Conservation (phyloP, 1,139 yeast genomes). For the Protomyces lactucae-debilis region DNA sequence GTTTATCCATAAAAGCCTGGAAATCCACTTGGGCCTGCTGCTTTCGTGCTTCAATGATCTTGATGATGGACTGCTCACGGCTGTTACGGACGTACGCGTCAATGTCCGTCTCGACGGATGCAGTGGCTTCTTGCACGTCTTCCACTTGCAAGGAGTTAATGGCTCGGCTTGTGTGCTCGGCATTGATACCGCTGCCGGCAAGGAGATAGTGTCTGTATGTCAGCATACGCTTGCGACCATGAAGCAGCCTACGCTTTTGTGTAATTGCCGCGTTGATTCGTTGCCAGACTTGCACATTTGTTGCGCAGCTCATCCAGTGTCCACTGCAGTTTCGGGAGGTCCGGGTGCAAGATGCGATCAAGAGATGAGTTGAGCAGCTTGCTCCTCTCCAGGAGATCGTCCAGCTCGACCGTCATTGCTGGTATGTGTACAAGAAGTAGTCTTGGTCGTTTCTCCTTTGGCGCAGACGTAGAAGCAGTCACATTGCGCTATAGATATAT, state of each 20-base stretch:
- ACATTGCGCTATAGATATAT: not conserved
- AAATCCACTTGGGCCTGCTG: constrained; percentile 74
- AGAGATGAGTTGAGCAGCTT: constrained; percentile 1
- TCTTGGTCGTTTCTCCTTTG: not conserved
- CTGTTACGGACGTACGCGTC: constrained; percentile 50
- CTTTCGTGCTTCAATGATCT: constrained; percentile 78
- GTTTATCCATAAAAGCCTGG: constrained; percentile 67
- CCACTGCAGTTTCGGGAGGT: not conserved
- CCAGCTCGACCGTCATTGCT: not conserved
- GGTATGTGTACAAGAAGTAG: not conserved
- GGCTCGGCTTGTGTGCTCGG: constrained; percentile 77
- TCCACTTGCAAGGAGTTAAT: constrained; percentile 38
- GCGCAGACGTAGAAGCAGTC: not conserved
- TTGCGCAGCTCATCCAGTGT: constrained; percentile 5
- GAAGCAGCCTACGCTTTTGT: constrained; percentile 1
- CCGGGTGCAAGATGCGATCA: constrained; percentile 4
- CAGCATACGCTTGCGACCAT: not conserved
- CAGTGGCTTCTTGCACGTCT: constrained; percentile 36
- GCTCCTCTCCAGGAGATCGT: not conserved
- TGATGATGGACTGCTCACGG: constrained; percentile 75
- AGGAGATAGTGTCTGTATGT: constrained; percentile 57
- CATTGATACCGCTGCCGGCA: constrained; percentile 84
- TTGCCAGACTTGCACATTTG: not conserved
- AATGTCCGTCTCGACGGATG: constrained; percentile 35
- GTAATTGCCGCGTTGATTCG: not conserved